phyloP scores from a whole-genome alignment of 805 yeast genomes.

The Barnettozyma californica region DNA sequence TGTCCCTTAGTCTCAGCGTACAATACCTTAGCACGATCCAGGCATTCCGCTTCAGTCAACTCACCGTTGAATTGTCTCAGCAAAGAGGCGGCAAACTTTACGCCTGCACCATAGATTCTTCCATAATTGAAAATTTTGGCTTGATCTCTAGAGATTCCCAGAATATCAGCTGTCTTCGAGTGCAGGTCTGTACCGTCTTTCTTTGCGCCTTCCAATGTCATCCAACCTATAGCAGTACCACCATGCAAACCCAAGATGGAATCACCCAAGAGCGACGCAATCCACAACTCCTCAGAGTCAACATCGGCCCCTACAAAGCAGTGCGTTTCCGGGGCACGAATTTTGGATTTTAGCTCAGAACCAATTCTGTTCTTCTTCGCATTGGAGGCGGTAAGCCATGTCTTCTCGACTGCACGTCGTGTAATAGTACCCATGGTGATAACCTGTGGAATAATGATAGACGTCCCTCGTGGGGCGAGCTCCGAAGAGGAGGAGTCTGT shows the following conservation, averaged over 20 bases:
- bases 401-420: slow-evolving; percentile 91
- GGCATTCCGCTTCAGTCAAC: slow-evolving; percentile 63
- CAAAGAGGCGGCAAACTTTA: slow-evolving; percentile 79
- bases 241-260: slow-evolving; percentile 87
- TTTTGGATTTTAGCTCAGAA: slow-evolving; percentile 84
- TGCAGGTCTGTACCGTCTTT: slow-evolving; percentile 90
- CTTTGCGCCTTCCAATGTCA: slow-evolving; percentile 96
- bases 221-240: slow-evolving; percentile 97
- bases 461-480: neutral
- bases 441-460: slow-evolving; percentile 73
- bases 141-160: slow-evolving; percentile 85
- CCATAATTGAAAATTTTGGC: slow-evolving; percentile 97
- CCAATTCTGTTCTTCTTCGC: slow-evolving; percentile 84
- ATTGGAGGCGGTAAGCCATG: slow-evolving; percentile 97
- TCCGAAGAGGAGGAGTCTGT: neutral
- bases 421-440: slow-evolving; percentile 96
- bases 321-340: slow-evolving; percentile 85
- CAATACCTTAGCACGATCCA: slow-evolving; percentile 53
- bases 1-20: slow-evolving; percentile 84
- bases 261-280: slow-evolving; percentile 92
- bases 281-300: slow-evolving; percentile 97
- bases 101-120: slow-evolving; percentile 96
- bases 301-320: slow-evolving; percentile 97
- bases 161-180: slow-evolving; percentile 84
- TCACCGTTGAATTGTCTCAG: slow-evolving; percentile 77